These are phyloP conservation scores for Fusarium secorum DNA, from an alignment of 2,329 filamentous ascomycete species.

Conservation along the genomic window DNA sequence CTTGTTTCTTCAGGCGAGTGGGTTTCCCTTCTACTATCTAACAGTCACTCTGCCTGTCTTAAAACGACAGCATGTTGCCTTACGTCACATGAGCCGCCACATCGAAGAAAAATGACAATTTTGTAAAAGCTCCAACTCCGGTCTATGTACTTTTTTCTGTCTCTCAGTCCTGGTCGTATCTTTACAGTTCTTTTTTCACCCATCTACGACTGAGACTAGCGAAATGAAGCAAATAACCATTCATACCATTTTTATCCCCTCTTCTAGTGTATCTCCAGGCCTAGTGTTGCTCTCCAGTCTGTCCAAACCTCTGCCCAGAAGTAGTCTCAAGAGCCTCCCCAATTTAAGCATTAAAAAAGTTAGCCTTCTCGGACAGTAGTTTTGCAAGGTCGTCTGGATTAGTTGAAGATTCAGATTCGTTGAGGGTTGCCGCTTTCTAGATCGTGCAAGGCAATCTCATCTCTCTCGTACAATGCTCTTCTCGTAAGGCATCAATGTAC, in stretches of 20 bases:
- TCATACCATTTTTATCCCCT: background rate
- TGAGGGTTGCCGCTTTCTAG: background rate
- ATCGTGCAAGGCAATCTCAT: background rate
- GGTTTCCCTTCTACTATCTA: background rate
- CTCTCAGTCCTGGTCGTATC: background rate
- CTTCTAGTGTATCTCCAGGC: background rate
- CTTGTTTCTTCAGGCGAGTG: background rate
- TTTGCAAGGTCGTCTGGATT: background rate
- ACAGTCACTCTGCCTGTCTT: no score
- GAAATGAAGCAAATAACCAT: background rate
- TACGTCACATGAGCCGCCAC: background rate
- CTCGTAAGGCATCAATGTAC: background rate
- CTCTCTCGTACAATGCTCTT: slow-evolving; percentile 6
- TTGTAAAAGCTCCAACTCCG: background rate
- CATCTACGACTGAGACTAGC: background rate
- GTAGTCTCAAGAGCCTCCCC: background rate
- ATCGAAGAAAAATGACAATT: background rate
- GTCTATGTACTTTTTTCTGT: background rate
- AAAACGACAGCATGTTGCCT: background rate
- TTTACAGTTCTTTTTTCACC: background rate
- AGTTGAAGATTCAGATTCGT: background rate
- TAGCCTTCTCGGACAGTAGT: background rate
- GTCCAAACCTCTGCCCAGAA: background rate
- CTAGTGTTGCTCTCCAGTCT: background rate
- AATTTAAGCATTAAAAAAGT: background rate